phyloP scores from a whole-genome alignment of 2,329 filamentous ascomycete genomes.

The Arthrobotrys sphaeroides region DNA sequence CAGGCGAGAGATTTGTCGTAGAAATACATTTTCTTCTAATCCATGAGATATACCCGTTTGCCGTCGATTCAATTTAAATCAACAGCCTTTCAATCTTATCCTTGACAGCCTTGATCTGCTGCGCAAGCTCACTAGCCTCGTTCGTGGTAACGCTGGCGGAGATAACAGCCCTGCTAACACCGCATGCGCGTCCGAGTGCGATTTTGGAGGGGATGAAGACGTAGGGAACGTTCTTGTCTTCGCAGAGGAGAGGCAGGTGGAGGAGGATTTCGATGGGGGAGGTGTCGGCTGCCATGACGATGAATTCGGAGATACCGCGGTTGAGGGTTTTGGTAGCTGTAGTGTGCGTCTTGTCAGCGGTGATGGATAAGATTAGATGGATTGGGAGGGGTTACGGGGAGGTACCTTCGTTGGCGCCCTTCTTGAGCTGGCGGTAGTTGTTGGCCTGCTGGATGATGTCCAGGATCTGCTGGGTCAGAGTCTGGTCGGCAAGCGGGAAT shows the following conservation, averaged over 20 bases:
- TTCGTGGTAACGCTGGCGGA: constrained; percentile 89
- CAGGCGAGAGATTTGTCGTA: constrained; percentile 4
- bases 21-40: constrained; percentile 5
- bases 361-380: background rate
- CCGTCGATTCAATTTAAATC: too few species aligned
- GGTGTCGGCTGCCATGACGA: constrained; percentile 89
- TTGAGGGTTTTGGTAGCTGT: constrained; percentile 85
- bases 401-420: constrained; percentile 80
- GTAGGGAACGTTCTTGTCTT: constrained; percentile 80
- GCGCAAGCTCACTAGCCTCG: constrained; percentile 85
- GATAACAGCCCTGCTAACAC: constrained; percentile 88
- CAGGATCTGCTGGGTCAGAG: constrained; percentile 81
- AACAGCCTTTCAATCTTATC: constrained; percentile 95
- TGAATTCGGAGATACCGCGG: constrained; percentile 87
- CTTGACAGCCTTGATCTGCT: constrained; percentile 87
- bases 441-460: constrained; percentile 79
- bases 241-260: constrained; percentile 86
- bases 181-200: constrained; percentile 85
- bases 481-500: constrained; percentile 69
- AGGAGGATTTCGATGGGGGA: constrained; percentile 86
- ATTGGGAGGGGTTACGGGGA: too few species aligned
- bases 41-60: too few species aligned
- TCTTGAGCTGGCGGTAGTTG: constrained; percentile 81
- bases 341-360: too few species aligned
- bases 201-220: constrained; percentile 81